Conservation (phyloP, 2,329 filamentous ascomycete species). For the Sclerotinia borealis region DNA sequence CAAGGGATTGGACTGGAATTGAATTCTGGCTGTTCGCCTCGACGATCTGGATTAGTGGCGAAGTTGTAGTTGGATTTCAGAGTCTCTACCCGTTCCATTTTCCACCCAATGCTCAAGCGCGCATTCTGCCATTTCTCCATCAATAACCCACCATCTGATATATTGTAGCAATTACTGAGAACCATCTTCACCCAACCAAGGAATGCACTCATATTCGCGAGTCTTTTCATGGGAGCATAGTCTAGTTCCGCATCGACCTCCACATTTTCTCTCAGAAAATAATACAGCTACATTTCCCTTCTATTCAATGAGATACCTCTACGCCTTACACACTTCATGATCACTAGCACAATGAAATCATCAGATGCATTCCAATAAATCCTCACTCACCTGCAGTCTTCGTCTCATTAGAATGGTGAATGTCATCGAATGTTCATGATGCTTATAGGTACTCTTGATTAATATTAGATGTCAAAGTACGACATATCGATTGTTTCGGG, state of each 20-base stretch:
- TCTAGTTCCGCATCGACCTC: not conserved
- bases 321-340: not conserved
- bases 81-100: not conserved
- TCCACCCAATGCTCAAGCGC: not conserved
- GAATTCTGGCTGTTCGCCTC: not conserved
- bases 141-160: not conserved
- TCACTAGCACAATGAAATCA: not conserved
- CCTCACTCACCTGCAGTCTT: not conserved
- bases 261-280: not conserved
- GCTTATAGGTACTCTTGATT: not conserved
- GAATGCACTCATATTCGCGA: not conserved
- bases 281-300: not conserved
- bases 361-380: not conserved
- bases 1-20: not conserved
- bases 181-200: not conserved
- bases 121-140: not conserved
- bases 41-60: not conserved
- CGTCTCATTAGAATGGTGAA: not conserved
- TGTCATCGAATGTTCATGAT: not conserved
- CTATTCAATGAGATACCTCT: not conserved
- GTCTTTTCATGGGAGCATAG: not conserved
- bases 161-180: not conserved
- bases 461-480: no score
- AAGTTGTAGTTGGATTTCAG: not conserved
- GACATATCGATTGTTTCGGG: no score